These are phyloP conservation scores for Sclerotinia spermophila DNA, from an alignment of 2,329 filamentous ascomycete genomes.

Conservation along the genomic window DNA sequence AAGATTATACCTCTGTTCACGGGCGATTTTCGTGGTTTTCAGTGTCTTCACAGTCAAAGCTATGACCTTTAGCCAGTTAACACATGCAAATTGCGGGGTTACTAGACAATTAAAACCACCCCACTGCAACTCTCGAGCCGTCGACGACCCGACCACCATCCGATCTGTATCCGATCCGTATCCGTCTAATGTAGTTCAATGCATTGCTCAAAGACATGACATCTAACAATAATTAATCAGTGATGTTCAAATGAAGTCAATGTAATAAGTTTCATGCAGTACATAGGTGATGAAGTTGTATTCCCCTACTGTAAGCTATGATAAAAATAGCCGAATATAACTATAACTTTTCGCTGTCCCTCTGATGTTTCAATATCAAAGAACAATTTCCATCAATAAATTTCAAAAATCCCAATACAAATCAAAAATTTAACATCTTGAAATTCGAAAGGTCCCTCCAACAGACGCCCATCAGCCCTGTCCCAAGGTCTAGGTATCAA, in stretches of 20 bases:
- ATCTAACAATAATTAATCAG: background rate
- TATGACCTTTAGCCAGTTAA: background rate
- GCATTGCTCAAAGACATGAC: background rate
- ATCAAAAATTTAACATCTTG: background rate
- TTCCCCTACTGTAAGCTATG: background rate
- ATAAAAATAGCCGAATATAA: background rate
- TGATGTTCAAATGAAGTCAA: background rate
- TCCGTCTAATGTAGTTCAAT: background rate
- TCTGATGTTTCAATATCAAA: background rate
- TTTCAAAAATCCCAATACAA: background rate
- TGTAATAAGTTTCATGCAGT: background rate
- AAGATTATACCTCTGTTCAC: background rate
- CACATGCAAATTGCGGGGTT: conserved; percentile 18
- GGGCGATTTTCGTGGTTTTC: background rate
- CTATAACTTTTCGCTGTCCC: background rate
- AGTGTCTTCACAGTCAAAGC: background rate
- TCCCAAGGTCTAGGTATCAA: conserved; percentile 27
- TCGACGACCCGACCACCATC: background rate
- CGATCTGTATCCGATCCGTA: background rate
- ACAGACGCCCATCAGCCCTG: conserved; percentile 25
- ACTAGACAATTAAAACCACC: background rate
- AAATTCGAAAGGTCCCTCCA: conserved; percentile 25
- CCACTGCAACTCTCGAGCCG: background rate
- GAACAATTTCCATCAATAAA: background rate
- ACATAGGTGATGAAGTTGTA: background rate